A percentile compares a stretch with the other conserved stretches of the same genome.
These are phyloP conservation scores for Solanum gandarillasii DNA, from an alignment of 257 asterid species.

Conservation along the genomic window DNA sequence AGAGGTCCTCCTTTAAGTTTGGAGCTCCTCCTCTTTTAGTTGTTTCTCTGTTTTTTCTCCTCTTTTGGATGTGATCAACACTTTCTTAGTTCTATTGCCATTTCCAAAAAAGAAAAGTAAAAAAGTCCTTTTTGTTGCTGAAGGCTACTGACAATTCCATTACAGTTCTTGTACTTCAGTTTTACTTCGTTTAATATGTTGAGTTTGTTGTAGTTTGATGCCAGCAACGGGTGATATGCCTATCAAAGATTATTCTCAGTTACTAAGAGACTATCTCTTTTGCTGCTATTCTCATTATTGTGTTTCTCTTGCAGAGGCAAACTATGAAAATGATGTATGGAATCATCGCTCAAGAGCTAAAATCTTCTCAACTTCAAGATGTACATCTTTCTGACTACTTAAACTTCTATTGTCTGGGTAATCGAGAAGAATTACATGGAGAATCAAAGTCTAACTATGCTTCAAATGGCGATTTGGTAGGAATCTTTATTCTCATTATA, in stretches of 20 bases:
- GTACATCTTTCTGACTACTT: constrained; percentile 33
- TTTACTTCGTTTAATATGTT: background rate
- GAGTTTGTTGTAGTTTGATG: background rate
- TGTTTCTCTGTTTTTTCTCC: background rate
- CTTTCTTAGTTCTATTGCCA: background rate
- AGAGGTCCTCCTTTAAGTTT: background rate
- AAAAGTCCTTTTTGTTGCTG: background rate
- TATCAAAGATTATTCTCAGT: background rate
- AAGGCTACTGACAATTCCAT: background rate
- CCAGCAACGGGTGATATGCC: background rate
- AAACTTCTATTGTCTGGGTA: constrained; percentile 46
- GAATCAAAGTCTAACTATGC: constrained; percentile 6
- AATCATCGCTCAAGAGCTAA: constrained; percentile 29
- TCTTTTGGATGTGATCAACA: background rate
- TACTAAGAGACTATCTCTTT: background rate
- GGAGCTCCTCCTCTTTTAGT: background rate
- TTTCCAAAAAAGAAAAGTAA: background rate
- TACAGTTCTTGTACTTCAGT: background rate
- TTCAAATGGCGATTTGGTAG: constrained; percentile 28
- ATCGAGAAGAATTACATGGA: constrained; percentile 26
- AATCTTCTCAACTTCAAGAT: constrained; percentile 15
- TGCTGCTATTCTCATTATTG: background rate
- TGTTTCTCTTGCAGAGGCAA: constrained; percentile 37
- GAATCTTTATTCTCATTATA: background rate
- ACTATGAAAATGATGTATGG: constrained; percentile 49